Evolutionary conservation across 805 yeast species (phyloP), one percentile per base, ranked within the genome.

Genomic region (Ogataea methanolica): DNA sequence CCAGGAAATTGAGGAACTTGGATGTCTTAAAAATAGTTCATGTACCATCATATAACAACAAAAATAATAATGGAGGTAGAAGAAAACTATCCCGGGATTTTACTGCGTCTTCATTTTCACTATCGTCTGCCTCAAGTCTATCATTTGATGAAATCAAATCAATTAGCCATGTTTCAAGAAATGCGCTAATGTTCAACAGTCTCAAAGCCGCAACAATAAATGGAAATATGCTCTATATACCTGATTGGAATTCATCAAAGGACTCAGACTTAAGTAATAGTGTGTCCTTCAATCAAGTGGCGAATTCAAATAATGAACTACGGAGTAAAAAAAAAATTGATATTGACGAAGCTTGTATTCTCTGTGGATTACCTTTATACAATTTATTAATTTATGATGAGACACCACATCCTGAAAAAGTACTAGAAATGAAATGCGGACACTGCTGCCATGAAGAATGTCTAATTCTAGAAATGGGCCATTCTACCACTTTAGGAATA

Each of bases 361-460:
- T 82, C 15, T 83, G 89, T 58, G 73, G 73, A 6, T 81, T 82
- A 43, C 67, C 72, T 2, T 60, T 81, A 5, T 68, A 70, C 16
- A 69, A 73, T 29, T 75, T 74, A 42, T 53, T 61, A 12, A 64
- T 76, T 26, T 62, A 62, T 17, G 67, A 72, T 11, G 83, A 74
- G 54, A 11, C 22, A 4, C 23, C 37, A 5, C 53, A 48, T 7
- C 44, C 52, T 8, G 72, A 68, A 47, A 69, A 66, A 40, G 61
- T 79, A 2, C 62, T 82, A 14, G 74, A 72, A 47, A 64, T 82
- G 33, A 61, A 61, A 36, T 83, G 89, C 63, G 76, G 74, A 1
- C 86, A 82, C 58, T 61, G 67, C 39, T 68, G 74, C 36, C 89
- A 83, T 58, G 82, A 79, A 44, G 79, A 80, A 46, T 83, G 89